Conservation (phyloP, 495 filamentous ascomycete genomes). For the Cudoniella acicularis region DNA sequence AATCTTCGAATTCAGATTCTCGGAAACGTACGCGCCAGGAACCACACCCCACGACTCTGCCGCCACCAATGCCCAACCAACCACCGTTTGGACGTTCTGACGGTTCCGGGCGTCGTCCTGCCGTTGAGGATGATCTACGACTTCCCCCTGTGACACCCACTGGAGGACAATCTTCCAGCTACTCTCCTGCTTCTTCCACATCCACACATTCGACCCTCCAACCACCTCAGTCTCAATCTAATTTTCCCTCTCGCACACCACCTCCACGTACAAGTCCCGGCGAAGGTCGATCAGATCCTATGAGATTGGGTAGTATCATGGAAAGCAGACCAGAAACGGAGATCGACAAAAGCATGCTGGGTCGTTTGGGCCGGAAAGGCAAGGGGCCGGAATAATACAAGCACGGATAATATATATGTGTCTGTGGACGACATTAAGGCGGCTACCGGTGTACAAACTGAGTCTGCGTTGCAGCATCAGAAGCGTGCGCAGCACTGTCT, state of each 20-base stretch:
- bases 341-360: constrained; percentile 28
- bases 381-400: neutral
- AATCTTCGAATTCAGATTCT: neutral
- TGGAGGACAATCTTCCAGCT: constrained; percentile 17
- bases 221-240: constrained; percentile 14
- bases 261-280: constrained; percentile 25
- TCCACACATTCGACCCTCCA: constrained; percentile 25
- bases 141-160: constrained; percentile 28
- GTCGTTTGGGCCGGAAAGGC: constrained; percentile 24
- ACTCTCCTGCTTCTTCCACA: constrained; percentile 28
- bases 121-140: constrained; percentile 27
- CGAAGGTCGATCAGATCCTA: constrained; percentile 23
- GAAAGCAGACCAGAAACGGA: constrained; percentile 27
- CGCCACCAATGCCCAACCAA: constrained; percentile 36
- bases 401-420: neutral
- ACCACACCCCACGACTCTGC: constrained; percentile 36
- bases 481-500: no score
- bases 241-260: constrained; percentile 21
- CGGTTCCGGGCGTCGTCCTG: constrained; percentile 11
- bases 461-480: no score
- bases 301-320: constrained; percentile 30
- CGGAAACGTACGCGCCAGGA: constrained; percentile 31
- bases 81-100: constrained; percentile 27
- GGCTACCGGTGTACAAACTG: no score
- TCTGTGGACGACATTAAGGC: neutral